These are phyloP conservation scores for Lepidium africanum DNA, from an alignment of 345 rosid species.

Conservation along the genomic window DNA sequence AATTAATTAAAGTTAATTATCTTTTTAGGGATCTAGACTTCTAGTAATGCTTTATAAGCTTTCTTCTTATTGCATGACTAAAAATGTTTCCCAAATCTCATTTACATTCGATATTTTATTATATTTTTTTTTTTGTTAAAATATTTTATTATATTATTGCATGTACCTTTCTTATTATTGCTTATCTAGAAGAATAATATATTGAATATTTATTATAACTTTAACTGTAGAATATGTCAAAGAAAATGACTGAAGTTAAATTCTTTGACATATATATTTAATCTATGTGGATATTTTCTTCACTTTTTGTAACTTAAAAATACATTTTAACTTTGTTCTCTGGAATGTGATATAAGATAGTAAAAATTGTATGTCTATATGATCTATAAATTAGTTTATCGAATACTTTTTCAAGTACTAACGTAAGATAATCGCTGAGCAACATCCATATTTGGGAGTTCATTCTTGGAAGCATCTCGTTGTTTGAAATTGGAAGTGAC, in stretches of 20 bases:
- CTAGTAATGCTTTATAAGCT: neutral
- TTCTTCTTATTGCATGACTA: neutral
- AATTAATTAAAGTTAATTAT: slow-evolving; percentile 5
- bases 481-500: slow-evolving; percentile 5
- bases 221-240: neutral
- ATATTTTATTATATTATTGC: neutral
- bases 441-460: neutral
- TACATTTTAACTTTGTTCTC: neutral
- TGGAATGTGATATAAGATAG: neutral
- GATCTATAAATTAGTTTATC: too few relatives aligned
- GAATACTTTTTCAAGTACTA: too few relatives aligned
- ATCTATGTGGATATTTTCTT: neutral
- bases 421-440: neutral
- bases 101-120: neutral
- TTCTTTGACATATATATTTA: neutral
- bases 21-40: slow-evolving; percentile 7
- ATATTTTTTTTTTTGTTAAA: too few relatives aligned
- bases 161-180: neutral
- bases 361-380: too few relatives aligned
- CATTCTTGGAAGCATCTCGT: neutral
- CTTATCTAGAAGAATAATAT: neutral
- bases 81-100: neutral
- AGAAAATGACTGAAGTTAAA: neutral
- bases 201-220: neutral
- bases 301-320: neutral